Percentiles rank a stretch among this genome's conserved stretches.
phyloP scores from a whole-genome alignment of 441 rosid species.

The Eutrema salsugineum region DNA sequence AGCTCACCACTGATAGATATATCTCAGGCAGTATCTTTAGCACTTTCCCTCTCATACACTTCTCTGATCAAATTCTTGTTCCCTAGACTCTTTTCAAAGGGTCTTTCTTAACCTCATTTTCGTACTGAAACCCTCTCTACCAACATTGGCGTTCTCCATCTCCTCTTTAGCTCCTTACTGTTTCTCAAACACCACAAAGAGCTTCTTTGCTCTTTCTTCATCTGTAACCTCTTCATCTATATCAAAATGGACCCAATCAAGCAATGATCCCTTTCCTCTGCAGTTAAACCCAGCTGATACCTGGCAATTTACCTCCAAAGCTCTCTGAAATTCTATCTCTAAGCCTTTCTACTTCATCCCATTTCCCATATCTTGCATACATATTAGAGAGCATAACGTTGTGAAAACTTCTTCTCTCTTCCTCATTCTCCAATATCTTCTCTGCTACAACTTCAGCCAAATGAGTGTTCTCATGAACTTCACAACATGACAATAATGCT shows the following conservation, averaged over 20 bases:
- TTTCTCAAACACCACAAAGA: no score
- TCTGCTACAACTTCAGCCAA: conserved; percentile 65
- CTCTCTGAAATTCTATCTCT: conserved; percentile 41
- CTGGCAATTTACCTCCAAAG: conserved; percentile 49
- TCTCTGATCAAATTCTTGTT: no score
- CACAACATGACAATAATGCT: conserved; percentile 78
- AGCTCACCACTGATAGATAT: no score
- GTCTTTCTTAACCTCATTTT: no score
- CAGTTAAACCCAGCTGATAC: conserved; percentile 53
- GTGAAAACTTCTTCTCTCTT: conserved; percentile 56
- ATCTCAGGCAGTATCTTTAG: no score
- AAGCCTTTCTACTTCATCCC: conserved; percentile 62
- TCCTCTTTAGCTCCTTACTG: no score
- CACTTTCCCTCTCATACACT: no score
- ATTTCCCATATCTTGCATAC: conserved; percentile 72
- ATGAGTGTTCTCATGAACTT: conserved; percentile 45
- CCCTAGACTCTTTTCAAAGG: no score
- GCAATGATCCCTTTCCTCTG: neutral
- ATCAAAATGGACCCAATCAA: neutral
- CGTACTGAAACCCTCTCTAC: no score
- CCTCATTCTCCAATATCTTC: conserved; percentile 48
- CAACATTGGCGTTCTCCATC: no score
- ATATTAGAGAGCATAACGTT: conserved; percentile 77
- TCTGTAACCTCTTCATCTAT: conserved; percentile 46
- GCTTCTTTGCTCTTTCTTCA: conserved; percentile 40